These are phyloP conservation scores for Apiospora sp. DNA, from an alignment of 2,329 filamentous ascomycete genomes.

Conservation along the genomic window DNA sequence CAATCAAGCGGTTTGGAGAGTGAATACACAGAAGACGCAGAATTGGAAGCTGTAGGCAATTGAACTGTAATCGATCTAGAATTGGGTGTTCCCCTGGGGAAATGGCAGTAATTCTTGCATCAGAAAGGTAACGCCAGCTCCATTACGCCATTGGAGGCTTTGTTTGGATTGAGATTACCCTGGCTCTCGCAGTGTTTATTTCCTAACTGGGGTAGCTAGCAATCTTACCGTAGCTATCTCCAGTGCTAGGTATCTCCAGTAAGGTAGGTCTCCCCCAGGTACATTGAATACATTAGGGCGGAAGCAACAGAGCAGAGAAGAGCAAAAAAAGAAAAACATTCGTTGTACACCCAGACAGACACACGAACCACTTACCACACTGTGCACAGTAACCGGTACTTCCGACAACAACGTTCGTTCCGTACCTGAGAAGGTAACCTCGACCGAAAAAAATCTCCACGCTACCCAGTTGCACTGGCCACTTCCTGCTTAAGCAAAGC, in stretches of 20 bases:
- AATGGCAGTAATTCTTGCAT: slow-evolving; percentile 18
- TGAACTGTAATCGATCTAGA: background rate
- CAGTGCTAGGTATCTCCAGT: slow-evolving; percentile 9
- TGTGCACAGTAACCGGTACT: slow-evolving; percentile 23
- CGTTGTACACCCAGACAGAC: slow-evolving; percentile 1
- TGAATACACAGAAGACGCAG: background rate
- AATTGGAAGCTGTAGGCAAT: background rate
- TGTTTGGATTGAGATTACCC: slow-evolving; percentile 24
- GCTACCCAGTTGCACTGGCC: slow-evolving; percentile 18
- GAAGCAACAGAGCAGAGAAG: background rate
- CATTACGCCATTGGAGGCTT: slow-evolving; percentile 20
- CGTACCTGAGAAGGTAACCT: slow-evolving; percentile 11
- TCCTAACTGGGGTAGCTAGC: slow-evolving; percentile 22
- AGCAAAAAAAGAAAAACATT: background rate
- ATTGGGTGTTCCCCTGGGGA: slow-evolving; percentile 8
- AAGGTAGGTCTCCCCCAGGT: background rate
- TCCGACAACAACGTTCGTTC: slow-evolving; percentile 3
- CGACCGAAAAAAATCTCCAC: slow-evolving; percentile 18
- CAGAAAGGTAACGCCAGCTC: slow-evolving; percentile 3
- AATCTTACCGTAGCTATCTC: slow-evolving; percentile 22
- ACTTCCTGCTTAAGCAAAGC: background rate
- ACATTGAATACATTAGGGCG: background rate
- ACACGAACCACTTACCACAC: slow-evolving; percentile 13
- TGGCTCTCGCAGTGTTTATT: slow-evolving; percentile 20
- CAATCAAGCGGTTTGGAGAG: background rate